phyloP scores from a whole-genome alignment of 805 yeast genomes.

The Candida xiaguanensis region DNA sequence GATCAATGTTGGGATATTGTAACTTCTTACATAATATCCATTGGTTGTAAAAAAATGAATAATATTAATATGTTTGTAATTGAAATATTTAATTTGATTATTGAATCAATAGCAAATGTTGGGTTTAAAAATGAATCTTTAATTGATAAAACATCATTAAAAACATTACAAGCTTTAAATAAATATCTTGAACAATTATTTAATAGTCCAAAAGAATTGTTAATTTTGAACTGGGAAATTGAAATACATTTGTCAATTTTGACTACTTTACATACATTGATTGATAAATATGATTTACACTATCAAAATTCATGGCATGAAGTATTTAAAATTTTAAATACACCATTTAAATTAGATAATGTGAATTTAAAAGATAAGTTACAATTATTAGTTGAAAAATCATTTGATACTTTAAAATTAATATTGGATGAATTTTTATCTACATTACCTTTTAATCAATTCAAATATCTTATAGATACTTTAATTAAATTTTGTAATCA shows the following conservation, averaged over 20 bases:
- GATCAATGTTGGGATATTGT: constrained; percentile 47
- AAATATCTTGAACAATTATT: constrained; percentile 42
- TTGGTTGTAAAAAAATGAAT: constrained; percentile 43
- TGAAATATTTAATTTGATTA: constrained; percentile 48
- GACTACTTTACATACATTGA: constrained; percentile 62
- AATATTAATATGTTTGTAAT: constrained; percentile 48
- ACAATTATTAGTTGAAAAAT: constrained; percentile 52
- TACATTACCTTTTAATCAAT: constrained; percentile 62
- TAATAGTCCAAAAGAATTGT: constrained; percentile 37
- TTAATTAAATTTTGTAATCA: constrained; percentile 72
- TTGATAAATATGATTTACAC: constrained; percentile 72
- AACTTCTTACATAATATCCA: constrained; percentile 41
- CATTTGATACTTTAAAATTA: constrained; percentile 80
- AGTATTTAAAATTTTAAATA: constrained; percentile 58
- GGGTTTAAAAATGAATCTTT: constrained; percentile 34
- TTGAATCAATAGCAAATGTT: constrained; percentile 35
- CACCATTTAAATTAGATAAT: constrained; percentile 48
- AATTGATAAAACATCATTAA: constrained; percentile 36
- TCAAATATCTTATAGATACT: constrained; percentile 65
- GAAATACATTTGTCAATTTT: constrained; percentile 63
- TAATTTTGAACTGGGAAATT: constrained; percentile 55
- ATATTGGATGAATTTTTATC: constrained; percentile 82
- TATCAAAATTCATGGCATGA: constrained; percentile 65
- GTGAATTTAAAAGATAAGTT: constrained; percentile 44
- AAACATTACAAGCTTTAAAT: constrained; percentile 48